Evolutionary conservation across 2,329 filamentous ascomycete species (phyloP), one percentile per base, ranked within the genome.

Genomic region (Penicillium vulpinum): DNA sequence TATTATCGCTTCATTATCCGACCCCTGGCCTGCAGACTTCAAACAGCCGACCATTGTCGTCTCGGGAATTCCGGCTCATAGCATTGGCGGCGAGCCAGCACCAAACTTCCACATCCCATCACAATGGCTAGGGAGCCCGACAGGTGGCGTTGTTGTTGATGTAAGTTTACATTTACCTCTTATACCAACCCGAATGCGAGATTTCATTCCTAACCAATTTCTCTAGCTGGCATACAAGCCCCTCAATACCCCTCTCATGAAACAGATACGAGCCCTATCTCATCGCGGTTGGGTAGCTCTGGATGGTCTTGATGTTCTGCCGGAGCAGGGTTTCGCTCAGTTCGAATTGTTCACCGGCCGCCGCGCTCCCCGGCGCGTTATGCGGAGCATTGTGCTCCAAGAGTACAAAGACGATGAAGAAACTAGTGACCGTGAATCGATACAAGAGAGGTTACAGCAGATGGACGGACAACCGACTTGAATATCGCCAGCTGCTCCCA

Each of bases 401-500:
- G 70, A 73, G 43, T 75, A 74, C 50, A 64, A 67, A 55, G 67
- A 64, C 10, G 71, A 73, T 22, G 73, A 74, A 43, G 71, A 66
- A 21, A 67, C 71, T 45, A 67, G 72, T 38, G 69, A 71, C 29
- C 66, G 63, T 28, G 62, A 62, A 39, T 62, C 66, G 13, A 71
- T 74, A 31, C 67, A 64, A 33, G 65, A 66, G 13, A 56, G 71
- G 31, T 54, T 74, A 22, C 66, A 70, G 45, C 68, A 68, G 51
- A 54, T 74, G 33, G 68, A 72, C 44, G 71, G 71, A 10, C 70
- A 72, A 43, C 67, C 70, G 7, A 67, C 63, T 16, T 73, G 63
- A 72, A 28, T 22, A 21, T 26, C 18, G 87, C 87, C 61, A 87
- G 87, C 38, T 89, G 86, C 1, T 39, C 24, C 11, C 5, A 29